A percentile compares a stretch with the other conserved stretches of the same genome.
phyloP scores from a whole-genome alignment of 2,329 filamentous ascomycete species.

The Penicillium carneum region DNA sequence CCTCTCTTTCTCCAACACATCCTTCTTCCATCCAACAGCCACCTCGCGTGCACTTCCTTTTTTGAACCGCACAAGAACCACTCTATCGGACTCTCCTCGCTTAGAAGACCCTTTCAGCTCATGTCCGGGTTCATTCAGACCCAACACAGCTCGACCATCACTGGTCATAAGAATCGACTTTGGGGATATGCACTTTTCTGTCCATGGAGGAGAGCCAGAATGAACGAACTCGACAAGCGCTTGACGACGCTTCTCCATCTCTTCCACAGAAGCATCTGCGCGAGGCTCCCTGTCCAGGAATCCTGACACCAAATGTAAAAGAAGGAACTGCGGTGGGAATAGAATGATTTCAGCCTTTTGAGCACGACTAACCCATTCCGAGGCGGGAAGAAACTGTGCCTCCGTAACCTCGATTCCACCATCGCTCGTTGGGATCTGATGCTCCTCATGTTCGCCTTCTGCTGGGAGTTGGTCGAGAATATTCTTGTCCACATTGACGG shows the following conservation, averaged over 20 bases:
- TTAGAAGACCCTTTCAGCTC: constrained; percentile 61
- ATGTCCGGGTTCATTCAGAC: constrained; percentile 62
- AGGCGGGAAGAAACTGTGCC: constrained; percentile 75
- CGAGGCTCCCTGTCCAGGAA: constrained; percentile 55
- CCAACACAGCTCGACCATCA: constrained; percentile 61
- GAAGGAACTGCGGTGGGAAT: constrained; percentile 83
- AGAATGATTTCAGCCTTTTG: constrained; percentile 74
- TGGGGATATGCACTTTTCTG: constrained; percentile 57
- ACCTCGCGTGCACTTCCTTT: constrained; percentile 65
- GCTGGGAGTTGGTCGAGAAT: constrained; percentile 45
- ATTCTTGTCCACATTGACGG: constrained; percentile 43
- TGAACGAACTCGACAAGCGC: constrained; percentile 59
- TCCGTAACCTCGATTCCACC: constrained; percentile 75
- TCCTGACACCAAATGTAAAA: constrained; percentile 60
- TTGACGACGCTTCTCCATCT: constrained; percentile 50
- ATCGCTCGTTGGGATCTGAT: constrained; percentile 75
- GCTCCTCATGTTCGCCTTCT: constrained; percentile 60
- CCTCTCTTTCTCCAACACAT: constrained; percentile 53
- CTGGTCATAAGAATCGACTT: constrained; percentile 47
- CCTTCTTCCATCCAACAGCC: constrained; percentile 59
- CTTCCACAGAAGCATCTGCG: constrained; percentile 35
- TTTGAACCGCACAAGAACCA: constrained; percentile 64
- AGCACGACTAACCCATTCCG: constrained; percentile 72
- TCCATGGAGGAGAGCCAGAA: constrained; percentile 55
- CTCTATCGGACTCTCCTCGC: constrained; percentile 61